Evolutionary conservation across 192 early-diverging fungal species (phyloP), one percentile per base, ranked within the genome.

Genomic region (Coemansia sp.): DNA sequence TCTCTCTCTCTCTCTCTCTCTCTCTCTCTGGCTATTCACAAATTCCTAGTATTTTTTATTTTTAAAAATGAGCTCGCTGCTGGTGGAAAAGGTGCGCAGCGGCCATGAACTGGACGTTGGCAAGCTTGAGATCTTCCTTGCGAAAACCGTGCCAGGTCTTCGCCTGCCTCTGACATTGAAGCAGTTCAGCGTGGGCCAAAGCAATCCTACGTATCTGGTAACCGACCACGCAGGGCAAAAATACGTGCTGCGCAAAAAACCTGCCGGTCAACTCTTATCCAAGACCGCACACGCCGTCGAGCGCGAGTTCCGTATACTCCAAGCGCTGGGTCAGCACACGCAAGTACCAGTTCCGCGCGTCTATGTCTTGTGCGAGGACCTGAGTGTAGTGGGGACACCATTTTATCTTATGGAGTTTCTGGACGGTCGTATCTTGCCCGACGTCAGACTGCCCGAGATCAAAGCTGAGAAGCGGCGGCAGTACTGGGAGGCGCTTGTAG

Each of bases 371-470:
- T 98, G 96, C 73, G 92, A 96, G 68, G 93, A 98, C 71, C 46
- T 56, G n/a, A 65, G 68, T 19, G 87, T 98, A 20, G 71, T 97
- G 36, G 96, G 94, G 10, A 97, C 96, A 8, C 92, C 94, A 22
- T 98, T 98, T 74, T 98, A 96, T 83, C 89, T 90, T 36, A 98
- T 98, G 96, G 90, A 98, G 79, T 98, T 95, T 64, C 77, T 97
- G 60, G 78, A 96, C 46, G 96, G 96, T 36, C 88, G 94, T 2
- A 93, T 98, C 46, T 92, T 96, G 67, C 73, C 86, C 6, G 91
- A 92, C 53, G 65, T 86, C 1, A 70, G 82, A 31, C 79, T 94
- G 71, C 79, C 79, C 8, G 71, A 77, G 56, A 63, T 94, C 39
- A 68, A 83, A 12, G 74, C 70, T 17, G 71, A 77, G 31, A 86